A percentile compares a stretch with the other conserved stretches of the same genome.
These are phyloP conservation scores for Lizonia empirigonia DNA, from an alignment of 2,329 filamentous ascomycete genomes.

Conservation along the genomic window DNA sequence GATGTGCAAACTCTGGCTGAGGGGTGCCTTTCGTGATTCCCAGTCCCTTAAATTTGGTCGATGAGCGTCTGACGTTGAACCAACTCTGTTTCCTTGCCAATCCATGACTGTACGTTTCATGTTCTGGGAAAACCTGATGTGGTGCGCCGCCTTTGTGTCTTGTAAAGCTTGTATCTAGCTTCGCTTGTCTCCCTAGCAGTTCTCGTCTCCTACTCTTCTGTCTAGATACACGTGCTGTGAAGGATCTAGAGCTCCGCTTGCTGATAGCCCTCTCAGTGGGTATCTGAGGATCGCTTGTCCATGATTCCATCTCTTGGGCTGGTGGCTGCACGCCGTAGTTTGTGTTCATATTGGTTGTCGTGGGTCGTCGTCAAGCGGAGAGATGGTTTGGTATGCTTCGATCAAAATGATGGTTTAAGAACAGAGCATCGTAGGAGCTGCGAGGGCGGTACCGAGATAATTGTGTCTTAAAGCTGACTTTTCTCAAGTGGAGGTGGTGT, in stretches of 20 bases:
- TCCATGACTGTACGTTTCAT: constrained; percentile 28
- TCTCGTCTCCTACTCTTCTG: constrained; percentile 66
- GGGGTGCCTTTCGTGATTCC: constrained; percentile 46
- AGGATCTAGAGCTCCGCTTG: constrained; percentile 43
- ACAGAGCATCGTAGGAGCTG: not conserved
- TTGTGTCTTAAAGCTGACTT: not conserved
- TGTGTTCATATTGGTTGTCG: constrained; percentile 1
- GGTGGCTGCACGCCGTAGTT: constrained; percentile 1
- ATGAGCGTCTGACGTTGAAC: constrained; percentile 37
- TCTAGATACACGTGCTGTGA: constrained; percentile 44
- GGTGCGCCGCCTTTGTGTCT: constrained; percentile 52
- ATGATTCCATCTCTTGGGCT: constrained; percentile 22
- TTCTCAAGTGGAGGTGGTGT: not conserved
- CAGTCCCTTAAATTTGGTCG: constrained; percentile 40
- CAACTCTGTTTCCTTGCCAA: constrained; percentile 37
- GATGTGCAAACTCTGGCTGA: constrained; percentile 29
- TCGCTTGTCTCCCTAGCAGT: constrained; percentile 63
- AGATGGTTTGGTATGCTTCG: not conserved
- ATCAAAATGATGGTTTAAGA: not conserved
- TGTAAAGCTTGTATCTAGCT: constrained; percentile 70
- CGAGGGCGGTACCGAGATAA: not conserved
- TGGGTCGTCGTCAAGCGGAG: not conserved
- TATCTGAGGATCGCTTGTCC: constrained; percentile 35
- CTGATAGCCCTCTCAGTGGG: constrained; percentile 35
- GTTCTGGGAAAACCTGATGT: constrained; percentile 51